Conservation (phyloP, 441 rosid genomes). For the Euphorbia corollata region DNA sequence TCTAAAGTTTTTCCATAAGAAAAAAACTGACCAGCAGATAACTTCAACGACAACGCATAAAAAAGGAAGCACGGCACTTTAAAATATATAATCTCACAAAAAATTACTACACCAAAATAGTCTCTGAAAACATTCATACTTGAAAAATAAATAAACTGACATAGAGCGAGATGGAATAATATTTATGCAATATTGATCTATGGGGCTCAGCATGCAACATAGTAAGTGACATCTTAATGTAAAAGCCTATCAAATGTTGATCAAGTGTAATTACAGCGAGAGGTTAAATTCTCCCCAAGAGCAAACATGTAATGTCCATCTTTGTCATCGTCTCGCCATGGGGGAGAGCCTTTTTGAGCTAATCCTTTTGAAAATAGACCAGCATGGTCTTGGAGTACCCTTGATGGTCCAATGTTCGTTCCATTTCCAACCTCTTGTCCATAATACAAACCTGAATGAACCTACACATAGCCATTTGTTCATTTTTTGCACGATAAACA, state of each 20-base stretch:
- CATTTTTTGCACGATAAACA: slow-evolving; percentile 34
- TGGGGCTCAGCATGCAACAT: slow-evolving; percentile 15
- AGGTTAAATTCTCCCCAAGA: slow-evolving; percentile 59
- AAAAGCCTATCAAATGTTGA: slow-evolving; percentile 26
- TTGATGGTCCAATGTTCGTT: slow-evolving; percentile 48
- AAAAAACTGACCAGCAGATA: background rate
- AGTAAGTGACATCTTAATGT: slow-evolving; percentile 18
- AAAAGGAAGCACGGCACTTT: background rate
- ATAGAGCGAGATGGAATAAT: background rate
- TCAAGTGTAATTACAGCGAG: slow-evolving; percentile 59
- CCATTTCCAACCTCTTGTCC: slow-evolving; percentile 58
- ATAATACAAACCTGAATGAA: slow-evolving; percentile 50
- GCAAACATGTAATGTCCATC: slow-evolving; percentile 69
- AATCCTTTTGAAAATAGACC: slow-evolving; percentile 43
- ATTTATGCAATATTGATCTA: background rate
- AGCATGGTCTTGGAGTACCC: slow-evolving; percentile 38
- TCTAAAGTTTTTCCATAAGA: background rate
- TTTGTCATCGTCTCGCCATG: slow-evolving; percentile 61
- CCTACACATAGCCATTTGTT: slow-evolving; percentile 59
- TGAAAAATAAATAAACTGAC: background rate
- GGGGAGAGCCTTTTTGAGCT: slow-evolving; percentile 54
- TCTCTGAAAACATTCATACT: background rate
- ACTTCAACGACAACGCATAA: background rate
- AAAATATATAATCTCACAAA: background rate
- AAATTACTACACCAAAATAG: background rate